Evolutionary conservation across 176 grass and related monocot species (phyloP), one percentile per base, ranked within the genome.

Genomic region (Pontederia crassipes): DNA sequence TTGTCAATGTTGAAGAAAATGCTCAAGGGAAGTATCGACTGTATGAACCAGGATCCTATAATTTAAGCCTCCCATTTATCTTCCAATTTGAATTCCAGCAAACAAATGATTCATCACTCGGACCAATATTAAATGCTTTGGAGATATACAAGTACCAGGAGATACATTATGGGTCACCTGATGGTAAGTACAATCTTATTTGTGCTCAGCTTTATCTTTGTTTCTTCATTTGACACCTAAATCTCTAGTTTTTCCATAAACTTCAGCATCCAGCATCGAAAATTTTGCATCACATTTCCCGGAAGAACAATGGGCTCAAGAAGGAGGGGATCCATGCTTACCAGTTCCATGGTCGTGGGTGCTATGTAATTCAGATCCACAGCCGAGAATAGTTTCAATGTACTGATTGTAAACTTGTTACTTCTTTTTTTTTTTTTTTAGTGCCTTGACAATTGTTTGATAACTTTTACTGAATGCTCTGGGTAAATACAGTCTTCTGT

Each of bases 311-410:
- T 98, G 93, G 87, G 84, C 87, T 47, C 56, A 79, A 72, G 87
- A 98, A 77, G 87, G 84, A 65, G 93, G 93, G n/a, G 87, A 98
- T 70, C 87, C 84, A 12, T 98, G 93, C 71, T 80, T 88, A 78
- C 87, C 84, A 24, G 84, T 72, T 61, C 64, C 87, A 54, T 98
- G 87, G 93, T 80, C 87, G 56, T 98, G 93, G 93, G 84, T 92
- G 62, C 84, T 86, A 66, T 98, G 87, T 63, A 98, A 46, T 74
- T 83, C 74, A 70, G 81, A 88, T 74, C 59, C 63, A 63, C 61
- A 74, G 77, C 87, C 93, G 12, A 74, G 68, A 49, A 64, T 98
- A 68, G 75, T 62, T 73, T 81, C 81, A 54, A 74, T 92, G 93
- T 97, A 91, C 65, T 74, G 45, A 60, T 40, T 40, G 32, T 40